Conservation (phyloP, 345 rosid species). For the Microthlaspi erraticum region DNA sequence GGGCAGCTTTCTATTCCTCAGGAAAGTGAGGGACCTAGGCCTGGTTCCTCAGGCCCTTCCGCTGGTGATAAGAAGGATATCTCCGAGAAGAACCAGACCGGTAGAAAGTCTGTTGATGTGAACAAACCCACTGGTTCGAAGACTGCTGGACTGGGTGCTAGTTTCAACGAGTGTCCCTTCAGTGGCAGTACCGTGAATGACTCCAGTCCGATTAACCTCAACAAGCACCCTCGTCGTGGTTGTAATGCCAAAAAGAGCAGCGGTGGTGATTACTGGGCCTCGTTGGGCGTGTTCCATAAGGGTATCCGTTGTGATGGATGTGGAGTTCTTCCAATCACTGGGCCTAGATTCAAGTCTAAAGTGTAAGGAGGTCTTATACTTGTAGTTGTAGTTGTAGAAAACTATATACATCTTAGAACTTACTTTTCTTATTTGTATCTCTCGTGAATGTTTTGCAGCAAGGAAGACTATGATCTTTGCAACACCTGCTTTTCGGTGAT, state of each 20-base stretch:
- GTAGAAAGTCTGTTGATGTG: slow-evolving; percentile 28
- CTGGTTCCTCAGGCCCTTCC: slow-evolving; percentile 35
- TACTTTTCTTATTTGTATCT: slow-evolving; percentile 2
- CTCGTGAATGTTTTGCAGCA: slow-evolving; percentile 51
- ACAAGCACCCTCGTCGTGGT: slow-evolving; percentile 23
- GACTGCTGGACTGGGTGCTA: slow-evolving; percentile 34
- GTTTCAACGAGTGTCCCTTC: slow-evolving; percentile 62
- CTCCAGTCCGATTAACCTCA: neutral
- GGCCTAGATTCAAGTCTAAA: slow-evolving; percentile 86
- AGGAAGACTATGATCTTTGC: slow-evolving; percentile 90
- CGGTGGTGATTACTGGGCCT: slow-evolving; percentile 40
- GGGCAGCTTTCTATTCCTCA: slow-evolving; percentile 24
- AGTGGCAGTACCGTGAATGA: slow-evolving; percentile 50
- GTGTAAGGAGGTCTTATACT: slow-evolving; percentile 60
- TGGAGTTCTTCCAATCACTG: slow-evolving; percentile 87
- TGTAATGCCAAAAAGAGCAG: slow-evolving; percentile 44
- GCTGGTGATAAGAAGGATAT: slow-evolving; percentile 40
- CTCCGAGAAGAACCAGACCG: slow-evolving; percentile 28
- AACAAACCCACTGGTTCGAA: slow-evolving; percentile 29
- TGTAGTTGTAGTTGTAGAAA: slow-evolving; percentile 2
- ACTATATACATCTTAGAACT: neutral
- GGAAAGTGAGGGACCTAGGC: neutral
- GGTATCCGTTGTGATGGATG: slow-evolving; percentile 93
- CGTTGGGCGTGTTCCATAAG: slow-evolving; percentile 66
- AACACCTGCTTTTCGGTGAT: slow-evolving; percentile 72